These are phyloP conservation scores for Annulohypoxylon moriforme DNA, from an alignment of 495 filamentous ascomycete genomes.

Conservation along the genomic window DNA sequence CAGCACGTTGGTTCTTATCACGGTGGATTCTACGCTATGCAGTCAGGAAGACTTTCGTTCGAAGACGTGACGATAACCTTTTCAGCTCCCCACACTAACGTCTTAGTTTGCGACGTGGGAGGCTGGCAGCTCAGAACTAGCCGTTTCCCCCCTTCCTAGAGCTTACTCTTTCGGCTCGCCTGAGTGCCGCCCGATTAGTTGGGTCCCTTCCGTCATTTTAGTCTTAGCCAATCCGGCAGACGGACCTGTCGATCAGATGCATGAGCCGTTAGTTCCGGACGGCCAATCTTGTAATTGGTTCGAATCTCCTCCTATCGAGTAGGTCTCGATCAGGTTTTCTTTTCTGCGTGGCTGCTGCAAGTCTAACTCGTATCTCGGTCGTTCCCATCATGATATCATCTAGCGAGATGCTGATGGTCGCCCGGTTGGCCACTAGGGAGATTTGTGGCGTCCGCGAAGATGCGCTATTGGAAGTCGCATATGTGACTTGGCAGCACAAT, in stretches of 20 bases:
- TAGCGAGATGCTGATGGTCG: constrained; percentile 37
- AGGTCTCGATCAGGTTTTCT: constrained; percentile 36
- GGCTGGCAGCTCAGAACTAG: constrained; percentile 21
- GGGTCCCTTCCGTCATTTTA: constrained; percentile 18
- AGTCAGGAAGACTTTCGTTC: background rate
- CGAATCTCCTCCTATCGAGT: constrained; percentile 11
- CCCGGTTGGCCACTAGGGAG: constrained; percentile 9
- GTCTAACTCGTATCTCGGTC: constrained; percentile 31
- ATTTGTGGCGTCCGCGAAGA: constrained; percentile 29
- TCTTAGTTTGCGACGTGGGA: constrained; percentile 18
- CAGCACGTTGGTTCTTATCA: constrained; percentile 19
- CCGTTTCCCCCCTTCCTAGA: background rate
- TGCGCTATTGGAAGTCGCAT: constrained; percentile 32
- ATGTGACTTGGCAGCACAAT: constrained; percentile 32
- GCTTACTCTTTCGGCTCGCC: constrained; percentile 23
- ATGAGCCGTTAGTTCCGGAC: constrained; percentile 35
- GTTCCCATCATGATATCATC: constrained; percentile 39
- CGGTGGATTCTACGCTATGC: constrained; percentile 1
- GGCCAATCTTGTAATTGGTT: constrained; percentile 28
- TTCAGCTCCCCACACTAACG: constrained; percentile 33
- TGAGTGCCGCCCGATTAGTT: constrained; percentile 29
- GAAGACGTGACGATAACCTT: constrained; percentile 28
- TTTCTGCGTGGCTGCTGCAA: constrained; percentile 25
- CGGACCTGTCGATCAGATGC: constrained; percentile 43
- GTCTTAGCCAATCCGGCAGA: constrained; percentile 34